Evolutionary conservation across 2,329 filamentous ascomycete species (phyloP), one percentile per base, ranked within the genome.

Genomic region (Thelonectria olida): DNA sequence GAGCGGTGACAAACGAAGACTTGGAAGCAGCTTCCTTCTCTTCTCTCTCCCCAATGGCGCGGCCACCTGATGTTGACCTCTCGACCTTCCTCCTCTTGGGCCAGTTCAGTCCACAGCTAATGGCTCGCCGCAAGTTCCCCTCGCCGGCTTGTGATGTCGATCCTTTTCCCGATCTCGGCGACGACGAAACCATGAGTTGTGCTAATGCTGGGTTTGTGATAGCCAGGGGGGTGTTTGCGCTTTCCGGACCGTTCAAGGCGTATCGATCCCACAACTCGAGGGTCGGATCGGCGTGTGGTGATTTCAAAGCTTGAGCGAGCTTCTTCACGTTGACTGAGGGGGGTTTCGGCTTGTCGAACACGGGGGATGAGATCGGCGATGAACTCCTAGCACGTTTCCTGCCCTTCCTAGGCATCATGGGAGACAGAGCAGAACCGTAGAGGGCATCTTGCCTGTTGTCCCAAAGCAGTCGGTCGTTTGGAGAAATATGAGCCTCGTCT

Each of bases 221-320:
- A 19, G 85, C 84, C 1, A 44, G 77, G 75, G 53, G 77, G 67
- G 63, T 82, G 76, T 13, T 80, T 73, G 54, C 77, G 75, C 63
- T 83, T 79, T 70, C 82, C 23, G 65, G 62, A 78, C 54, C 73
- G 36, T 72, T 75, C 15, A 87, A 76, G 36, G 90, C 85, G 72
- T 92, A 93, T 53, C 90, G 88, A 68, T 91, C 91, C 92, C 92
- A 95, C 2, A 94, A 77, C 65, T 94, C 90, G 28, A 90, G 77
- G 2, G 90, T 90, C 36, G 92, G 90, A 70, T 94, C 91, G 28
- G 88, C 84, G 65, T 90, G 86, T 12, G 89, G 89, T 1, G 90
- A 90, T 66, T 85, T 88, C 42, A 92, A 76, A 1, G 86, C 81
- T 54, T 84, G 81, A 38, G 85, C 84, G 41, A 90, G 76, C 64